These are phyloP conservation scores for Fusarium sp. DNA, from an alignment of 2,329 filamentous ascomycete genomes.

Conservation along the genomic window DNA sequence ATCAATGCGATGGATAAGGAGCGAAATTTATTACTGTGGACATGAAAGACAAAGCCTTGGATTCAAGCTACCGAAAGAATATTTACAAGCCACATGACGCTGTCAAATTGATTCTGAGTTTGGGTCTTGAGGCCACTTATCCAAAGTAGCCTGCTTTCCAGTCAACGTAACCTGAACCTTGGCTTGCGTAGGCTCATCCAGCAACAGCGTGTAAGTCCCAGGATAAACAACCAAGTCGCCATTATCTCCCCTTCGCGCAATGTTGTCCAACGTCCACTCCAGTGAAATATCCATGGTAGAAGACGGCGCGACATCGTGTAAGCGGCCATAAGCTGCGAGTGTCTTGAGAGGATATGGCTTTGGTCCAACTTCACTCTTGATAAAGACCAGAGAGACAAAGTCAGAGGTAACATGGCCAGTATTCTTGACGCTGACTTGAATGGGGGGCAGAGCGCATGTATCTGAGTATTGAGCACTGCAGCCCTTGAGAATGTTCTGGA, in stretches of 20 bases:
- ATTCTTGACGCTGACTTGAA: not conserved
- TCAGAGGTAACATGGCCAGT: not conserved
- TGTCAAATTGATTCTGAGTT: not conserved
- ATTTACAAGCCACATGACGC: too few relatives aligned
- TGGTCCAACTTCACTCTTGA: not conserved
- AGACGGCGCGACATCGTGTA: not conserved
- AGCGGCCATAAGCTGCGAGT: not conserved
- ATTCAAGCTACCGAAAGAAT: not conserved
- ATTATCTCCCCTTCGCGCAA: not conserved
- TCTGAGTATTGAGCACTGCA: not conserved
- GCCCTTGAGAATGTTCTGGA: not conserved
- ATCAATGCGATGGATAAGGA: not conserved
- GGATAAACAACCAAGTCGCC: slow-evolving; percentile 1
- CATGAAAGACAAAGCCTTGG: not conserved
- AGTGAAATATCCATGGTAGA: not conserved
- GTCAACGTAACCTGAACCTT: not conserved
- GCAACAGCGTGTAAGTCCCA: not conserved
- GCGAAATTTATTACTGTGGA: not conserved
- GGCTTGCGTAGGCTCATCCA: not conserved
- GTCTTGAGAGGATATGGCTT: slow-evolving; percentile 10
- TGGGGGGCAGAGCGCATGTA: not conserved
- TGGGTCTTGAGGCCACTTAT: not conserved
- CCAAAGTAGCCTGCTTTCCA: not conserved
- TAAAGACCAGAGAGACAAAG: not conserved
- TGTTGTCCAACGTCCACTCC: slow-evolving; percentile 3